Percentiles rank a stretch among this genome's conserved stretches.
Evolutionary conservation across 805 yeast species (phyloP).

Genomic region (Ogataea wickerhamii): DNA sequence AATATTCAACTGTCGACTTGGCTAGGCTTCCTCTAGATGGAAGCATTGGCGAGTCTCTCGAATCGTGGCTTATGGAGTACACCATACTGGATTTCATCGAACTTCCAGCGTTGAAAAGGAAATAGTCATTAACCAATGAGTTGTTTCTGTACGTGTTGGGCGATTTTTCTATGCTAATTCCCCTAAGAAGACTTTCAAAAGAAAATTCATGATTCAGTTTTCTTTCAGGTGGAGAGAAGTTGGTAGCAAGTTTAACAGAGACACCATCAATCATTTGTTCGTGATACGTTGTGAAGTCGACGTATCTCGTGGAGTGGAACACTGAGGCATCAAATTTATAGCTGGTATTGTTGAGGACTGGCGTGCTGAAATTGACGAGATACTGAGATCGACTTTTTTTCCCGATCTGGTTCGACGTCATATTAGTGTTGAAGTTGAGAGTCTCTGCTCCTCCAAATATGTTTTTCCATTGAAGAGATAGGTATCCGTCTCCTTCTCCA

Average conservation of each 20-base stretch:
- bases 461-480: slow-evolving; percentile 63
- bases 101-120: slow-evolving; percentile 41
- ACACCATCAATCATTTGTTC: slow-evolving; percentile 43
- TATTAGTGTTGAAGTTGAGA: slow-evolving; percentile 43
- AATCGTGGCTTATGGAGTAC: slow-evolving; percentile 40
- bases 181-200: slow-evolving; percentile 43
- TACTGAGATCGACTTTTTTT: slow-evolving; percentile 49
- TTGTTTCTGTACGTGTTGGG: slow-evolving; percentile 26
- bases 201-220: slow-evolving; percentile 46
- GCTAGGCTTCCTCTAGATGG: slow-evolving; percentile 41
- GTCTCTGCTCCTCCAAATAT: slow-evolving; percentile 57
- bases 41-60: slow-evolving; percentile 40
- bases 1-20: slow-evolving; percentile 28
- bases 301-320: slow-evolving; percentile 41
- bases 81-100: slow-evolving; percentile 42
- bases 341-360: slow-evolving; percentile 40
- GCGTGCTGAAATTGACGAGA: slow-evolving; percentile 44
- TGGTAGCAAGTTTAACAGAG: slow-evolving; percentile 39
- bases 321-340: slow-evolving; percentile 37
- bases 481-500: slow-evolving; percentile 94
- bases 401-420: slow-evolving; percentile 41
- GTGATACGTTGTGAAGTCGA: slow-evolving; percentile 46
- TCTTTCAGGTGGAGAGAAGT: slow-evolving; percentile 27
- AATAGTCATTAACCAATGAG: slow-evolving; percentile 31
- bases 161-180: slow-evolving; percentile 27